These are phyloP conservation scores for Collybiopsis confluens DNA, from an alignment of 768 basidiomycete genomes.

Conservation along the genomic window DNA sequence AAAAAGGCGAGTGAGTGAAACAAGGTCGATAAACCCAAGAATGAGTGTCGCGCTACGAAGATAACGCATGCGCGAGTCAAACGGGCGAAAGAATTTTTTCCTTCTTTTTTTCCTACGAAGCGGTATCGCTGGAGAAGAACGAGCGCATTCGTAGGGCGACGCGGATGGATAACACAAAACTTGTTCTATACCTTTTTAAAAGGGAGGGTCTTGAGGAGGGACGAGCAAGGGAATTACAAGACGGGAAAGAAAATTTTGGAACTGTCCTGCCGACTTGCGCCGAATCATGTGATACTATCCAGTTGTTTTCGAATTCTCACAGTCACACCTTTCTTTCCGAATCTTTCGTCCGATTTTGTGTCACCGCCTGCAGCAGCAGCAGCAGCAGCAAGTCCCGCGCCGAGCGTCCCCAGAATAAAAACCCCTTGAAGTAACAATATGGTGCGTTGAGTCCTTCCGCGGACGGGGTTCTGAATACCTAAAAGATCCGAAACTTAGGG, in stretches of 20 bases:
- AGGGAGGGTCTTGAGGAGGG: conserved; percentile 11
- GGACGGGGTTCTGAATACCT: neutral
- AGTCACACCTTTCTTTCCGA: neutral
- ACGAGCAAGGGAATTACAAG: neutral
- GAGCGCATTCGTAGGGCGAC: conserved; percentile 2
- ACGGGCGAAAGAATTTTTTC: too few relatives aligned
- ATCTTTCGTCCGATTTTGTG: neutral
- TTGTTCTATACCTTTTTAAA: conserved; percentile 10
- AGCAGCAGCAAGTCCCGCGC: too few relatives aligned
- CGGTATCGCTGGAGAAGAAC: neutral
- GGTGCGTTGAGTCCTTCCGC: conserved; percentile 8
- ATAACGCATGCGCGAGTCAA: conserved; percentile 82
- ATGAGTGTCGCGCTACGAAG: conserved; percentile 81
- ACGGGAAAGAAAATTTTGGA: neutral
- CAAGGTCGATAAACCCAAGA: conserved; percentile 43
- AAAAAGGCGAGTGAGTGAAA: conserved; percentile 10
- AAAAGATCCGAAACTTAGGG: conserved; percentile 52
- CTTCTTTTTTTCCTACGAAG: neutral
- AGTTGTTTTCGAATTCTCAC: neutral
- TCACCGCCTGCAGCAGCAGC: too few relatives aligned
- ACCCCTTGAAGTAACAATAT: too few relatives aligned
- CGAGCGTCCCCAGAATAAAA: too few relatives aligned
- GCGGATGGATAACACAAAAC: too few relatives aligned
- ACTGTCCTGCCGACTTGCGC: neutral
- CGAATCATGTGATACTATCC: conserved; percentile 6